A percentile compares a stretch with the other conserved stretches of the same genome.
These are phyloP conservation scores for Teratosphaeriaceae sp. DNA, from an alignment of 2,329 filamentous ascomycete genomes.

Conservation along the genomic window DNA sequence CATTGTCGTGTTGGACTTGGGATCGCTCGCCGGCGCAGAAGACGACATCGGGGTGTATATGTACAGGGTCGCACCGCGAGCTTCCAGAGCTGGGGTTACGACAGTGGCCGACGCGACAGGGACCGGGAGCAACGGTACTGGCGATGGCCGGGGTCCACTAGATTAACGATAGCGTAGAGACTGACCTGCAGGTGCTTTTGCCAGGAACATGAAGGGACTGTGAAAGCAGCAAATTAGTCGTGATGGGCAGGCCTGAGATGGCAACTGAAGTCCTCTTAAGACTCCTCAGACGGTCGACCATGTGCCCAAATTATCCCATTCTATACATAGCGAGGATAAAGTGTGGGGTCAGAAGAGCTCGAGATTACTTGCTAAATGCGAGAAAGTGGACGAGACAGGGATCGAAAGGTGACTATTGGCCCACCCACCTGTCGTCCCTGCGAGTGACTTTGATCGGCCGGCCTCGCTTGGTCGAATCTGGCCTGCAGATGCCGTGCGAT, in stretches of 20 bases:
- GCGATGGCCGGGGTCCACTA: slow-evolving; percentile 24
- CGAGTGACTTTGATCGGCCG: slow-evolving; percentile 19
- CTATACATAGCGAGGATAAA: slow-evolving; percentile 41
- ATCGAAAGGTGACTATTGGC: slow-evolving; percentile 18
- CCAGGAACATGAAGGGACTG: slow-evolving; percentile 24
- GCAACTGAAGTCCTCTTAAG: slow-evolving; percentile 41
- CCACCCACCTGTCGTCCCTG: slow-evolving; percentile 18
- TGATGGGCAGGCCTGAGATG: slow-evolving; percentile 22
- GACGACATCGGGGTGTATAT: slow-evolving; percentile 42
- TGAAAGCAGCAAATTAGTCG: slow-evolving; percentile 41
- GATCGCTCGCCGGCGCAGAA: slow-evolving; percentile 34
- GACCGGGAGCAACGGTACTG: slow-evolving; percentile 20
- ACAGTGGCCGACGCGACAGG: slow-evolving; percentile 26
- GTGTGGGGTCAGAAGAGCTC: slow-evolving; percentile 14
- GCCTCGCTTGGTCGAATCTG: slow-evolving; percentile 14
- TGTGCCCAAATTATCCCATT: slow-evolving; percentile 31
- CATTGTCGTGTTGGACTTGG: slow-evolving; percentile 40
- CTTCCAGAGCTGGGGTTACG: slow-evolving; percentile 14
- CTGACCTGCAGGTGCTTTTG: slow-evolving; percentile 42
- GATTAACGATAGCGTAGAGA: slow-evolving; percentile 40
- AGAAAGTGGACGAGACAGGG: slow-evolving; percentile 11
- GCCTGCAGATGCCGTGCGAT: slow-evolving; percentile 17
- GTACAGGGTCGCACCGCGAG: slow-evolving; percentile 27
- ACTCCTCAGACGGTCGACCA: slow-evolving; percentile 37
- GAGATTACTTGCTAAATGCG: slow-evolving; percentile 16